Base-by-base conservation (phyloP, 768 basidiomycete genomes). In the Albatrellus ellisii region DNA sequence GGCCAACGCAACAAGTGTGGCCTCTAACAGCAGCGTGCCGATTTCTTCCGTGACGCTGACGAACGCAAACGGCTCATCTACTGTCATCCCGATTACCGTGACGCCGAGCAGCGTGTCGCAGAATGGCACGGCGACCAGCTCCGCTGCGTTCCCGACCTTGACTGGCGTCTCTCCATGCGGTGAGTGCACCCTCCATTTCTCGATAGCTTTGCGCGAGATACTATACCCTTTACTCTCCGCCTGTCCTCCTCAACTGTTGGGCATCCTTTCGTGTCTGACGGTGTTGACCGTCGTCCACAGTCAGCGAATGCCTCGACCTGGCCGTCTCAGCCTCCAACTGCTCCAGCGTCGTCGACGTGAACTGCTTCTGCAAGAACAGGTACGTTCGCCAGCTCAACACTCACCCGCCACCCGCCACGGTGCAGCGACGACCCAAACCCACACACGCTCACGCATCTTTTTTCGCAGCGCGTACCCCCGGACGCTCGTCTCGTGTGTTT, bases 321-420 rank as follows among this genome's bases (percentile, higher is more conserved):
- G 62, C 67, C 1, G 60, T 65, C 6, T 53, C 62, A 2, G 45
- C 50, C 2, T 61, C 62, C 0, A 66, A 64, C 29, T 75, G 73
- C 54, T 46, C 57, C 4, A 69, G 65, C 43, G 47, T 73, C 21
- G 56, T 62, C 10, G 66, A 67, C 5, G 67, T 73, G 25, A 60
- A 67, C 42, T 75, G 73, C 49, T 75, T 64, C 51, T 74, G 73
- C 44, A 35, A 51, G 17, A 63, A 56, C 63, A 64, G 26, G 42
- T 56, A 52, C 45, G 62, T 46, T 34, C 36, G 45, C 40, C 10
- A 21, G 21, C 32, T 31, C 26, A 25, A 25, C 31, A 25, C 46
- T 21, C 26, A 2, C 39, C 27, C 38, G n/a, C 38, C 26, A 11
- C 36, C 24, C 21, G 21, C 8, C 17, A 26, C 8, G 9, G 12